Conservation (phyloP, 176 grass and related monocot species). For the Urochloa ruziziensis region DNA sequence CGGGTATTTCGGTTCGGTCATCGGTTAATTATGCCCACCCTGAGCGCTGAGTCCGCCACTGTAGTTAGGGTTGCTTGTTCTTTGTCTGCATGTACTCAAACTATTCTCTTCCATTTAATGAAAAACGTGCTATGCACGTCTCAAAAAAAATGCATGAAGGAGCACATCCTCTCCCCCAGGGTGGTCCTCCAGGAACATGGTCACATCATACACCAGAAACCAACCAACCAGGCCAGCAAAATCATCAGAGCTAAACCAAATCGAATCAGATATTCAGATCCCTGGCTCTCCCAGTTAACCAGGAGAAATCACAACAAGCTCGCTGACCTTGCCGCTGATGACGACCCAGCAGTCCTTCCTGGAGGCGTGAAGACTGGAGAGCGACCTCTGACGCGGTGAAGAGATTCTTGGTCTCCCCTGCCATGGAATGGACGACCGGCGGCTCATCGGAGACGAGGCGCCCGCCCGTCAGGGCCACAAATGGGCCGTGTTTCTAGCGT, state of each 20-base stretch:
- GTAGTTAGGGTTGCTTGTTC: too few relatives aligned
- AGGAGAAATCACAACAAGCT: background rate
- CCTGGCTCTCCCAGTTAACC: background rate
- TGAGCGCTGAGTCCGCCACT: too few relatives aligned
- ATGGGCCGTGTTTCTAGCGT: background rate
- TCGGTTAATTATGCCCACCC: too few relatives aligned
- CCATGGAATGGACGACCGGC: conserved; percentile 27
- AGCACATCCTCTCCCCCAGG: conserved; percentile 76
- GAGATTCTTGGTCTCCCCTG: conserved; percentile 41
- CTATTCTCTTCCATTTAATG: too few relatives aligned
- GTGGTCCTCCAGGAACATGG: conserved; percentile 81
- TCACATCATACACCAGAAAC: conserved; percentile 79
- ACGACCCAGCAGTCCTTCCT: conserved; percentile 74
- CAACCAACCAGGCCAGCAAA: background rate
- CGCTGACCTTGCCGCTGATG: conserved; percentile 69
- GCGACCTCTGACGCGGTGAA: conserved; percentile 48
- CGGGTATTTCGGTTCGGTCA: too few relatives aligned
- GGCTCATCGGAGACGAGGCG: conserved; percentile 1
- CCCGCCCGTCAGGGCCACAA: background rate
- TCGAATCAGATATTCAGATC: background rate
- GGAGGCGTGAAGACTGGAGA: conserved; percentile 50
- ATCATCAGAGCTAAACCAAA: background rate
- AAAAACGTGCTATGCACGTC: too few relatives aligned
- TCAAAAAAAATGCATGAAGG: conserved; percentile 67
- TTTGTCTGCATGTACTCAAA: too few relatives aligned